phyloP scores from a whole-genome alignment of 2,329 filamentous ascomycete genomes.

The Neophaeococcomyces aloes region DNA sequence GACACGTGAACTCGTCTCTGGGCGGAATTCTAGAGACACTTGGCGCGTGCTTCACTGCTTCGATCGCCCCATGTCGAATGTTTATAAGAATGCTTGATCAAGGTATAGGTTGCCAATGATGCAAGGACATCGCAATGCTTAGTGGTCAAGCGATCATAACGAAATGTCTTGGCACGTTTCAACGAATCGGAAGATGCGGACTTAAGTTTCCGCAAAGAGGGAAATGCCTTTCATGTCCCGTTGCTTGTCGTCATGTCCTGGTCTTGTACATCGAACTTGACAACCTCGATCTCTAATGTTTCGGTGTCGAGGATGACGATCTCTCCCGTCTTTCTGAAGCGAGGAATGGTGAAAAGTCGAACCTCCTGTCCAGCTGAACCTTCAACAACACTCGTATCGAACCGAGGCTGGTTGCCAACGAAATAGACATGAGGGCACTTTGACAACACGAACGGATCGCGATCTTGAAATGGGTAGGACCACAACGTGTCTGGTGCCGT shows the following conservation, averaged over 20 bases:
- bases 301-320: conserved; percentile 77
- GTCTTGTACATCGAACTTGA: conserved; percentile 46
- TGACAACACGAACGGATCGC: conserved; percentile 80
- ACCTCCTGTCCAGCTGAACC: conserved; percentile 57
- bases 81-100: too few species aligned
- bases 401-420: conserved; percentile 71
- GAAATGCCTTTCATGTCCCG: not conserved
- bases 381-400: conserved; percentile 60
- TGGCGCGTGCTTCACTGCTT: not conserved
- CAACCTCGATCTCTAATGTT: conserved; percentile 64
- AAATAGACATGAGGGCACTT: conserved; percentile 86
- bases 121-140: too few species aligned
- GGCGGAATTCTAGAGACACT: not conserved
- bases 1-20: not conserved
- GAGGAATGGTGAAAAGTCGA: conserved; percentile 70
- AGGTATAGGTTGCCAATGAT: too few species aligned
- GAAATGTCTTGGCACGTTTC: too few species aligned
- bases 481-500: conserved; percentile 95
- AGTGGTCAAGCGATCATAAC: too few species aligned
- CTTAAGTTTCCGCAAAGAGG: not conserved
- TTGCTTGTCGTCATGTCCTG: conserved; percentile 7
- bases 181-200: too few species aligned
- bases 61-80: not conserved
- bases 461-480: conserved; percentile 92
- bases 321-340: conserved; percentile 66